Percentiles rank a stretch among this genome's conserved stretches.
These are phyloP conservation scores for Brasenia schreberi DNA, from an alignment of 164 flowering plant genomes.

Conservation along the genomic window DNA sequence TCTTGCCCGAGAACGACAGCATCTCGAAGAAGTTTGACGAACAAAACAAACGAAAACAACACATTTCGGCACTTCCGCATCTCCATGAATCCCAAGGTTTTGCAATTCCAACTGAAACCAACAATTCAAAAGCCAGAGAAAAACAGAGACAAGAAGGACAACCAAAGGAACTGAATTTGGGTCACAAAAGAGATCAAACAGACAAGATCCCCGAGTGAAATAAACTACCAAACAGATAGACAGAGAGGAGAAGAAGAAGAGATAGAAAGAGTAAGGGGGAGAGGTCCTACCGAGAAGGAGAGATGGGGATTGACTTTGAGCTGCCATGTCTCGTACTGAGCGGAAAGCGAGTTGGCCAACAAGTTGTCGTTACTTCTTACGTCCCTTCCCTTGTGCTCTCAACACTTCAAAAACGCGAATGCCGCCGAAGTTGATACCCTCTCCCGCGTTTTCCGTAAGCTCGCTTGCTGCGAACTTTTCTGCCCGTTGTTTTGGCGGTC, in stretches of 20 bases:
- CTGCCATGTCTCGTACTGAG: too few species aligned
- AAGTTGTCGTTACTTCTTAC: too few species aligned
- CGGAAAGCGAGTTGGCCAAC: too few species aligned
- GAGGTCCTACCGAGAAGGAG: not conserved
- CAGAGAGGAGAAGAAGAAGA: not conserved
- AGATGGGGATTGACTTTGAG: not conserved
- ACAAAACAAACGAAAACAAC: not conserved
- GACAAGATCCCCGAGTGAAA: not conserved
- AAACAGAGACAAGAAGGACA: not conserved
- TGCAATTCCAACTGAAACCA: not conserved
- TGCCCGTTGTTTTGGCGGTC: too few species aligned
- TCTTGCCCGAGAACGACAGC: not conserved
- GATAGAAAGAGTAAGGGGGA: not conserved
- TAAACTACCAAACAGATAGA: not conserved
- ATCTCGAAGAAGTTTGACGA: not conserved
- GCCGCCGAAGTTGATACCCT: too few species aligned
- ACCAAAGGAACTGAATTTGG: not conserved
- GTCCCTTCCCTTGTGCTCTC: too few species aligned
- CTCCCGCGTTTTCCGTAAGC: too few species aligned
- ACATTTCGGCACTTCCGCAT: not conserved
- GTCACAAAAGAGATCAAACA: not conserved
- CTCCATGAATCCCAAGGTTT: not conserved
- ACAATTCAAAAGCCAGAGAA: not conserved
- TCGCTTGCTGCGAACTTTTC: too few species aligned
- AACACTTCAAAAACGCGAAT: too few species aligned